Base-by-base conservation (phyloP, 2,329 filamentous ascomycete species). In the Fusarium vanettenii region DNA sequence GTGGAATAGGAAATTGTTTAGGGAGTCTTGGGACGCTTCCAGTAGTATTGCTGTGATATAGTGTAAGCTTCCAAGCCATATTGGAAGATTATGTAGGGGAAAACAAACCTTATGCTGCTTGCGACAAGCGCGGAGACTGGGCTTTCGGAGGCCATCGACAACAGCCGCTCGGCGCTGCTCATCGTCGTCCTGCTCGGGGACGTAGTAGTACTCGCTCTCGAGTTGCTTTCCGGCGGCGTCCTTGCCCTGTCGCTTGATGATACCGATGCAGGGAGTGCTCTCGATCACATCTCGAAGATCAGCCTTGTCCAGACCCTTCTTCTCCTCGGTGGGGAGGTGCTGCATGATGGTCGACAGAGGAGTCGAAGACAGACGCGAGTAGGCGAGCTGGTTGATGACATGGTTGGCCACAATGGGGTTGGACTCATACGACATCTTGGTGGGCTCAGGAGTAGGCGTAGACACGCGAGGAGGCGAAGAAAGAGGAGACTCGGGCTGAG, bases 121-220 rank as follows among this genome's bases (percentile, higher is more conserved):
- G 80, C 97, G 90, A 81, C 97, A 98, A 80, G 92, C 93, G 76
- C 97, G 89, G 79, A 99, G 86, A 78, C 95, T 97, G 50, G 95
- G 96, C 84, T 97, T 98, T 66, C 95, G 90, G 81, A 98, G 86
- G 63, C 94, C 94, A 76, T 95, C 92, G 2, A 95, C 94, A 16
- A 98, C 95, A 25, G 95, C 93, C 64, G 94, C 90, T 61, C 94
- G 91, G 69, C 96, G 90, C 80, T 93, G 90, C 73, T 92, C 89
- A 80, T 98, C 95, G 3, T 89, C 87, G 81, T 99, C 97, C 79
- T 91, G 89, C 82, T 98, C 96, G 0, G 95, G 94, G 9, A 98
- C 88, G 80, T 99, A 99, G 84, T 98, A 98, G 82, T 97, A 98
- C 83, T 99, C 95, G 86, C 94, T 97, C 87, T 99, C 96, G 1